These are phyloP conservation scores for Diaporthe sp. DNA, from an alignment of 2,329 filamentous ascomycete species.

Conservation along the genomic window DNA sequence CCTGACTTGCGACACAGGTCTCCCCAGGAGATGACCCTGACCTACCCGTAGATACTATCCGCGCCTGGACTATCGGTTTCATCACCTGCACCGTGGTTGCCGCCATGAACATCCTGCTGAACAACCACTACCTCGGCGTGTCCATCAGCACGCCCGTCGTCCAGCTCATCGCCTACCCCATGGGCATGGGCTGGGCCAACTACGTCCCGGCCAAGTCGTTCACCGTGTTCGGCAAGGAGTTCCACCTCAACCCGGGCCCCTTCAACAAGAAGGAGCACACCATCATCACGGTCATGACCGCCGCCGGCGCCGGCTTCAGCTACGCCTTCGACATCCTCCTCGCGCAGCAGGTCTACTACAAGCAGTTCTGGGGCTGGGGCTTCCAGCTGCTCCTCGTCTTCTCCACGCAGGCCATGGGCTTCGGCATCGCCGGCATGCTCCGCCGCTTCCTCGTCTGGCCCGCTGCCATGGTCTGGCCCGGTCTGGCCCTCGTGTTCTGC, in stretches of 20 bases:
- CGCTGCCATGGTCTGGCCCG: conserved; percentile 52
- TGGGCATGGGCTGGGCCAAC: conserved; percentile 30
- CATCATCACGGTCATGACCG: conserved; percentile 39
- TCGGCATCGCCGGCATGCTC: conserved; percentile 52
- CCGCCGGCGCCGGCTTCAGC: conserved; percentile 40
- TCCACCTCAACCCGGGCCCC: conserved; percentile 34
- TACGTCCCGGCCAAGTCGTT: conserved; percentile 34
- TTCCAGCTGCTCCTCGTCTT: conserved; percentile 51
- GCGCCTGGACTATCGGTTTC: conserved; percentile 71
- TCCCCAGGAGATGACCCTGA: conserved; percentile 22
- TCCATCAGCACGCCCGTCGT: conserved; percentile 37
- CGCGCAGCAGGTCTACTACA: conserved; percentile 51
- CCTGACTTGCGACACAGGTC: conserved; percentile 15
- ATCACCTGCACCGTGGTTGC: not conserved
- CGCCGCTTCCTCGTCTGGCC: conserved; percentile 55
- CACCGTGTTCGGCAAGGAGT: conserved; percentile 27
- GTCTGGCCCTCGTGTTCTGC: conserved; percentile 49
- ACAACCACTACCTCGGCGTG: conserved; percentile 38
- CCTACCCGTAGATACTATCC: conserved; percentile 66
- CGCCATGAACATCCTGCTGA: conserved; percentile 15
- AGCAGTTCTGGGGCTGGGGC: conserved; percentile 50
- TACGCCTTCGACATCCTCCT: conserved; percentile 47
- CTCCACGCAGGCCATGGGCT: conserved; percentile 52
- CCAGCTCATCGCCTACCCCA: conserved; percentile 37
- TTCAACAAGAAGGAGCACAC: conserved; percentile 41